Evolutionary conservation across 768 basidiomycete species (phyloP).

Genomic region (Xerocomus brunneocitrinus): DNA sequence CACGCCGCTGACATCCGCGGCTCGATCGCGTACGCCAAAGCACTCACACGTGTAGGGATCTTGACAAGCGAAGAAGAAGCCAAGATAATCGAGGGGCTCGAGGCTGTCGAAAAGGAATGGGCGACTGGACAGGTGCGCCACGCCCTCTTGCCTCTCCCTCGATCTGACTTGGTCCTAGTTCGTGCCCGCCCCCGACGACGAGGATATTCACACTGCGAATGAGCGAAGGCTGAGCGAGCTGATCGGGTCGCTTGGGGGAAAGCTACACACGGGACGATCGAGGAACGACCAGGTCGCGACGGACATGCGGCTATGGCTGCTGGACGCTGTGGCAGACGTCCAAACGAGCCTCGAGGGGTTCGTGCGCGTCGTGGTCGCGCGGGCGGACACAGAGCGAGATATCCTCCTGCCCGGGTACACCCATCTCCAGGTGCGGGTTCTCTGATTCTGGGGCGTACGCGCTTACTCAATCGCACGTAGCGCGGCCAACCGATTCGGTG

Average conservation of each 20-base stretch:
- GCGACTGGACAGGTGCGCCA: constrained; percentile 54
- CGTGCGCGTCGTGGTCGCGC: constrained; percentile 82
- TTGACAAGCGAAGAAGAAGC: constrained; percentile 70
- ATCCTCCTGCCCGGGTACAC: constrained; percentile 94
- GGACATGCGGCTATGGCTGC: constrained; percentile 95
- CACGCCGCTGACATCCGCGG: constrained; percentile 86
- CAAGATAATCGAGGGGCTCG: constrained; percentile 70
- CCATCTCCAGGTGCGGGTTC: constrained; percentile 73
- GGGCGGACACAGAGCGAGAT: constrained; percentile 92
- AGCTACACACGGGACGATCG: constrained; percentile 94
- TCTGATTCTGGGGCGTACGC: background rate
- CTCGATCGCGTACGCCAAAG: constrained; percentile 94
- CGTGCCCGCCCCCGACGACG: constrained; percentile 75
- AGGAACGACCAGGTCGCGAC: constrained; percentile 99
- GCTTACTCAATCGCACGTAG: constrained; percentile 37
- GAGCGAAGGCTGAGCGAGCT: constrained; percentile 91
- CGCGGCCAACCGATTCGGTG: constrained; percentile 98
- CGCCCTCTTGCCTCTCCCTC: too few relatives aligned
- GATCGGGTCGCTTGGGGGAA: constrained; percentile 89
- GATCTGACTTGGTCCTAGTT: constrained; percentile 48
- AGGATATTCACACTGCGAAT: constrained; percentile 99
- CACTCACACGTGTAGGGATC: constrained; percentile 75
- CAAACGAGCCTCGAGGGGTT: constrained; percentile 69
- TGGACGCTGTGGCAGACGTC: constrained; percentile 68
- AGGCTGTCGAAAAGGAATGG: constrained; percentile 82